Evolutionary conservation across 1,284 basidiomycete genomes (phyloP), one percentile per base, ranked within the genome.

Genomic region (Fomitopsis palustris): DNA sequence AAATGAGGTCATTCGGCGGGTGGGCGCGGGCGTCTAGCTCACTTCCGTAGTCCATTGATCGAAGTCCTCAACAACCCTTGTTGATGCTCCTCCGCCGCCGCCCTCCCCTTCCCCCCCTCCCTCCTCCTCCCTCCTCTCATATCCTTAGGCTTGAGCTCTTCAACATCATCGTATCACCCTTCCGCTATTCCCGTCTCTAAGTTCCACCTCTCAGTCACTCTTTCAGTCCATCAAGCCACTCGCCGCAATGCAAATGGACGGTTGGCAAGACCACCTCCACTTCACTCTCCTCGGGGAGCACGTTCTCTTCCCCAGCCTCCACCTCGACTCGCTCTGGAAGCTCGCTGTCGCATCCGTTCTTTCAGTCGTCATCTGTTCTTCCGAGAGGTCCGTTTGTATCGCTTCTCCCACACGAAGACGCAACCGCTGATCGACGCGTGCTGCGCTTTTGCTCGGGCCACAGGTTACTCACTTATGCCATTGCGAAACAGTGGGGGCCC

Each of bases 251-350:
- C 60, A 67, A 53, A 77, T 76, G 77, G 75, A 78, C 31, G 63
- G 66, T 38, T 79, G 81, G 78, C 54, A 69, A 62, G 74, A 77
- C 59, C 67, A 73, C 64, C 75, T 89, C 14, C 88, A 89, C 68
- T 78, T 82, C 72, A 68, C 75, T 2, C 82, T 87, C 62, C 65
- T 77, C 38, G 80, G 80, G 43, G 82, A 86, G 64, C 82, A 82
- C 63, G 75, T 88, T 55, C 79, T 90, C 43, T 75, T 90, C 61
- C 69, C 75, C 9, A 77, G 69, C 43, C 67, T 90, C 10, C 77
- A 75, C 45, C 69, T 90, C 31, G 71, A 77, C 49, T 85, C 85
- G 0, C 68, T 79, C 54, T 72, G 74, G 61, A 75, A 76, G 9
- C 76, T 86, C 61, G 41, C 80, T 31, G 47, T 74, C 2, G 82